Conservation (phyloP, 768 basidiomycete genomes). For the Phanerodontia chrysosporium region DNA sequence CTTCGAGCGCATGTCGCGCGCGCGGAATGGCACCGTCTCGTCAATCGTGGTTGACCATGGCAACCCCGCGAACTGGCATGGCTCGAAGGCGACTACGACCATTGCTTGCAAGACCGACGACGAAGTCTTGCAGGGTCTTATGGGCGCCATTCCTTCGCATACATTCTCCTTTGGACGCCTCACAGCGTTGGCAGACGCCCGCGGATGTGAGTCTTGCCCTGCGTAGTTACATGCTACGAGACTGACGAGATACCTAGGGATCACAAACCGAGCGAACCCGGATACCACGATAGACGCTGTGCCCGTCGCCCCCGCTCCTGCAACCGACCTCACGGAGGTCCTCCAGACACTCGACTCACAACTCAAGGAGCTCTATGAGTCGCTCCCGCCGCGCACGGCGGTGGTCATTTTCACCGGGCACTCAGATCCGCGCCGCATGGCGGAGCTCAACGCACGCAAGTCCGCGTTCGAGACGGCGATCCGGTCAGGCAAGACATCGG, state of each 20-base stretch:
- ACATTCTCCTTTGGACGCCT: constrained; percentile 84
- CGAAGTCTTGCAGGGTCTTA: constrained; percentile 70
- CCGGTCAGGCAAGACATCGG: constrained; percentile 49
- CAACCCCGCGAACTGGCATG: constrained; percentile 80
- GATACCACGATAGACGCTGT: constrained; percentile 28
- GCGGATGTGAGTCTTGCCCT: constrained; percentile 68
- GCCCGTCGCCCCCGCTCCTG: constrained; percentile 14
- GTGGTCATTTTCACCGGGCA: constrained; percentile 87
- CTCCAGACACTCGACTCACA: constrained; percentile 55
- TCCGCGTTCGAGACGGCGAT: constrained; percentile 66
- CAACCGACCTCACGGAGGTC: constrained; percentile 13
- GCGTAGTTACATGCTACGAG: neutral
- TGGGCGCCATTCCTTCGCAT: constrained; percentile 57
- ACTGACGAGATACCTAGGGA: constrained; percentile 40
- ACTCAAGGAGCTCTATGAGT: constrained; percentile 55
- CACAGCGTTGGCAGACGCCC: constrained; percentile 70
- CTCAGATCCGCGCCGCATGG: constrained; percentile 81
- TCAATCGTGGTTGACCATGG: constrained; percentile 83
- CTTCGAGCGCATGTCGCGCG: constrained; percentile 76
- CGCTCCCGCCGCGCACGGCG: constrained; percentile 77
- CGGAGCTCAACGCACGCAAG: constrained; percentile 65
- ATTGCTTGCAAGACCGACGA: constrained; percentile 74
- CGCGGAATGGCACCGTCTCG: constrained; percentile 41
- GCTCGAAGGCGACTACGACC: constrained; percentile 73
- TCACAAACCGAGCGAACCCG: constrained; percentile 47